phyloP scores from a whole-genome alignment of 768 basidiomycete genomes.

The Podaxis sp. region DNA sequence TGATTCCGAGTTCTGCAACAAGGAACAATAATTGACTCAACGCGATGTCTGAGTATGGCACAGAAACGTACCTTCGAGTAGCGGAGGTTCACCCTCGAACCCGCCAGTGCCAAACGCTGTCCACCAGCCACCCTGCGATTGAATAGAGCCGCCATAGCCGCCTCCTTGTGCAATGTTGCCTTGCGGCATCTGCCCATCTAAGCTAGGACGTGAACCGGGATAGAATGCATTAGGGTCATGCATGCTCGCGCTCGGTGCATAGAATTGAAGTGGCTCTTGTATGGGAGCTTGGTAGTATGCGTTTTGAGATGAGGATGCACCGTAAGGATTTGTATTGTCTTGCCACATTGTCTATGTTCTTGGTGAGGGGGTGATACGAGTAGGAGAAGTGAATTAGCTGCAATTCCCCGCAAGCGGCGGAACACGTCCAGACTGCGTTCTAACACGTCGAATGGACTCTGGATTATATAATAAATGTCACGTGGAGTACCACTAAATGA shows the following conservation, averaged over 20 bases:
- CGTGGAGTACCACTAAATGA: constrained; percentile 26
- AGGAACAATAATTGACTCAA: background rate
- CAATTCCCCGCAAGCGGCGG: background rate
- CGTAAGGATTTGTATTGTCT: constrained; percentile 60
- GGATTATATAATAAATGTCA: constrained; percentile 22
- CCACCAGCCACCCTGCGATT: constrained; percentile 82
- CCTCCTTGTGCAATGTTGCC: constrained; percentile 14
- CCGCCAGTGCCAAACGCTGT: constrained; percentile 95
- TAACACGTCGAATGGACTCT: constrained; percentile 18
- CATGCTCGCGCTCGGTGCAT: constrained; percentile 49
- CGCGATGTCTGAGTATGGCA: background rate
- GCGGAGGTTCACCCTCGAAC: constrained; percentile 92
- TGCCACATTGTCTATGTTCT: constrained; percentile 63
- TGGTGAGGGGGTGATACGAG: background rate
- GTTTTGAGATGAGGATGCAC: constrained; percentile 58
- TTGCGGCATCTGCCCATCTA: constrained; percentile 69
- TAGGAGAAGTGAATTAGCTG: constrained; percentile 1
- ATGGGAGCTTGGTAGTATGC: constrained; percentile 56
- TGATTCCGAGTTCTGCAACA: constrained; percentile 87
- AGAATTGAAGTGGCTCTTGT: constrained; percentile 75
- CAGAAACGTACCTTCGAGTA: constrained; percentile 78
- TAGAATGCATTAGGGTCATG: constrained; percentile 59
- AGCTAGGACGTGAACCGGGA: constrained; percentile 68
- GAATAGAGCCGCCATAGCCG: constrained; percentile 49
- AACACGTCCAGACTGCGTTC: constrained; percentile 15